Evolutionary conservation across 805 yeast genomes (phyloP).

Genomic region (Spathaspora hagerdaliae): DNA sequence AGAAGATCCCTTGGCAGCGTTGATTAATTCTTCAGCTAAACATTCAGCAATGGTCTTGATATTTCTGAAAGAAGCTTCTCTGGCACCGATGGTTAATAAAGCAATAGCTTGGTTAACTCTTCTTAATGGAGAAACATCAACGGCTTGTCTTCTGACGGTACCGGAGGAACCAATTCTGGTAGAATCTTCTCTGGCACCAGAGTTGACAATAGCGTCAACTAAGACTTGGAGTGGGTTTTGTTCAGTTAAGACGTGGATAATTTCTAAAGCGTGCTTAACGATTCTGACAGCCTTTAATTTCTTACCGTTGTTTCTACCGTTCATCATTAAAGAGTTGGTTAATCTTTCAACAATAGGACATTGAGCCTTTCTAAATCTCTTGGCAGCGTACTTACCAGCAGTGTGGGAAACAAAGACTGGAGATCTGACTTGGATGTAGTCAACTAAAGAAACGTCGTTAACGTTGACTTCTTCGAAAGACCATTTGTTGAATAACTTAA

Average conservation of each 20-base stretch:
- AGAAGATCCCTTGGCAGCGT: slow-evolving; percentile 99
- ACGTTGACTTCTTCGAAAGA: slow-evolving; percentile 96
- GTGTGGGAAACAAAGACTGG: slow-evolving; percentile 99
- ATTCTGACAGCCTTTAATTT: slow-evolving; percentile 99
- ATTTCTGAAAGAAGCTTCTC: slow-evolving; percentile 99
- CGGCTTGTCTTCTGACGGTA: slow-evolving; percentile 99
- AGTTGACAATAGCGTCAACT: slow-evolving; percentile 99
- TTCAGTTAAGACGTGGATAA: slow-evolving; percentile 94
- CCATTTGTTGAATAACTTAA: slow-evolving; percentile 99
- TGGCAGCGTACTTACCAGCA: slow-evolving; percentile 98
- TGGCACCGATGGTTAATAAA: slow-evolving; percentile 97
- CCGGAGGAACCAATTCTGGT: slow-evolving; percentile 99
- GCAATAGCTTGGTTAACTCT: slow-evolving; percentile 99
- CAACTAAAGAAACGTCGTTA: slow-evolving; percentile 96
- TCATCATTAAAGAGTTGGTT: slow-evolving; percentile 99
- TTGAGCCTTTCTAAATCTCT: slow-evolving; percentile 99
- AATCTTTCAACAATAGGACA: slow-evolving; percentile 99
- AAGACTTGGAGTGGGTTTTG: slow-evolving; percentile 99
- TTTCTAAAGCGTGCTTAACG: slow-evolving; percentile 98
- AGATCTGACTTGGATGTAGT: slow-evolving; percentile 96
- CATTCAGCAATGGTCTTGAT: slow-evolving; percentile 99
- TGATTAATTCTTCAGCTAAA: slow-evolving; percentile 99
- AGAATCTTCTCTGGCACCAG: slow-evolving; percentile 99
- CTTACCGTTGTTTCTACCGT: slow-evolving; percentile 99
- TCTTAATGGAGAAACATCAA: slow-evolving; percentile 99